These are phyloP conservation scores for Apophysomyces trapeziformis DNA, from an alignment of 371 early-diverging fungal genomes.

Conservation along the genomic window DNA sequence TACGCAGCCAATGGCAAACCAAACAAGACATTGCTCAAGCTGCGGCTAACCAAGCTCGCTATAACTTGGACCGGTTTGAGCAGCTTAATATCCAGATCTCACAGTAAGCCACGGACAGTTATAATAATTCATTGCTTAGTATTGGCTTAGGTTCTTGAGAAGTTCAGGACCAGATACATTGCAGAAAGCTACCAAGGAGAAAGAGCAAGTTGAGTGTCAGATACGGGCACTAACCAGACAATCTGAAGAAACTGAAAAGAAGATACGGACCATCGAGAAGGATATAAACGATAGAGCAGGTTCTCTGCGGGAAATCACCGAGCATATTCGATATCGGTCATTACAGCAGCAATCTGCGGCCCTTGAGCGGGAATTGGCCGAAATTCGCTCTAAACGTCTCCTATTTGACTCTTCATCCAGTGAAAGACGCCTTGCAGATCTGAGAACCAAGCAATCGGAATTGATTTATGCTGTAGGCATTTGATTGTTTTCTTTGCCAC, in stretches of 20 bases:
- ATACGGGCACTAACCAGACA: neutral
- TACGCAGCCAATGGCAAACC: constrained; percentile 28
- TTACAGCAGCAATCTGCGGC: constrained; percentile 38
- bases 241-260: constrained; percentile 10
- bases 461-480: constrained; percentile 57
- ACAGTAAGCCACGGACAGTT: constrained; percentile 25
- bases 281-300: constrained; percentile 51
- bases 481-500: neutral
- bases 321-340: constrained; percentile 67
- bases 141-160: constrained; percentile 16
- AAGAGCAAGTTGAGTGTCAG: constrained; percentile 32
- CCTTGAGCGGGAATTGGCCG: constrained; percentile 37
- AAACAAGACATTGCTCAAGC: constrained; percentile 36
- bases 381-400: constrained; percentile 31
- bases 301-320: constrained; percentile 65
- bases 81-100: constrained; percentile 43
- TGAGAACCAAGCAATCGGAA: constrained; percentile 50
- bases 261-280: constrained; percentile 50
- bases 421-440: constrained; percentile 34
- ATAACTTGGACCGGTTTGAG: constrained; percentile 44
- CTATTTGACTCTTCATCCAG: constrained; percentile 32
- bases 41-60: constrained; percentile 32
- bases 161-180: constrained; percentile 16
- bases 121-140: neutral
- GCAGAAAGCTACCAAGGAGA: constrained; percentile 20